phyloP scores from a whole-genome alignment of 305 asterid genomes.

The Galium porrigens region DNA sequence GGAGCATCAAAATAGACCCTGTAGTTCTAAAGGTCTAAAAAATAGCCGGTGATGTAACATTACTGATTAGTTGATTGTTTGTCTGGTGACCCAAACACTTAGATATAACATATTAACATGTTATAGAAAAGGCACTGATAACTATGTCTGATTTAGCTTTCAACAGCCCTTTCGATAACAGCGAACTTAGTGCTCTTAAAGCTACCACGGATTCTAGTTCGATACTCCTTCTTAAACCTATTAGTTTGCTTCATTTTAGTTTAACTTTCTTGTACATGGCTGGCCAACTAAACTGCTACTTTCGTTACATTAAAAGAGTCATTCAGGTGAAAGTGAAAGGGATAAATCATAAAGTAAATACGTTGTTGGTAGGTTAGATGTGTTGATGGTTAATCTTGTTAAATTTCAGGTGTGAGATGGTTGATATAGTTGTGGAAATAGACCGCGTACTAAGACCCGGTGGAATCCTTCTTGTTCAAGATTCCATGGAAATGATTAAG shows the following conservation, averaged over 20 bases:
- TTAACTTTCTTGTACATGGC: not conserved
- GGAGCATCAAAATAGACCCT: not conserved
- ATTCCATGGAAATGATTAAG: constrained; percentile 35
- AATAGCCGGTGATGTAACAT: too few relatives aligned
- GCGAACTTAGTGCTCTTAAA: not conserved
- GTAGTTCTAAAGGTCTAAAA: not conserved
- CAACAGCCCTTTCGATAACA: not conserved
- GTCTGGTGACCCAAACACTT: too few relatives aligned
- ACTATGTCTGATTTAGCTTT: too few relatives aligned
- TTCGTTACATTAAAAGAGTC: not conserved
- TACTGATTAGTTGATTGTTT: too few relatives aligned
- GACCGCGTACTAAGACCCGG: constrained; percentile 76
- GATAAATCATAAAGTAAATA: not conserved
- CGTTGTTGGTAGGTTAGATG: not conserved
- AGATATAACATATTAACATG: too few relatives aligned
- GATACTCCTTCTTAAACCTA: too few relatives aligned
- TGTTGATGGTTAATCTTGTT: not conserved
- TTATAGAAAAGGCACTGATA: too few relatives aligned
- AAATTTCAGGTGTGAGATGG: constrained; percentile 52
- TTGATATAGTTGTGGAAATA: constrained; percentile 61
- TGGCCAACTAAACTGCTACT: not conserved
- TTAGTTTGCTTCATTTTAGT: not conserved
- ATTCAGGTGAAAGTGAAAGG: not conserved
- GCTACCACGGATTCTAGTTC: not conserved
- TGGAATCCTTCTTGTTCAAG: constrained; percentile 66